Evolutionary conservation across 2,329 filamentous ascomycete genomes (phyloP), one percentile per base, ranked within the genome.

Genomic region (Colletotrichum limetticola): DNA sequence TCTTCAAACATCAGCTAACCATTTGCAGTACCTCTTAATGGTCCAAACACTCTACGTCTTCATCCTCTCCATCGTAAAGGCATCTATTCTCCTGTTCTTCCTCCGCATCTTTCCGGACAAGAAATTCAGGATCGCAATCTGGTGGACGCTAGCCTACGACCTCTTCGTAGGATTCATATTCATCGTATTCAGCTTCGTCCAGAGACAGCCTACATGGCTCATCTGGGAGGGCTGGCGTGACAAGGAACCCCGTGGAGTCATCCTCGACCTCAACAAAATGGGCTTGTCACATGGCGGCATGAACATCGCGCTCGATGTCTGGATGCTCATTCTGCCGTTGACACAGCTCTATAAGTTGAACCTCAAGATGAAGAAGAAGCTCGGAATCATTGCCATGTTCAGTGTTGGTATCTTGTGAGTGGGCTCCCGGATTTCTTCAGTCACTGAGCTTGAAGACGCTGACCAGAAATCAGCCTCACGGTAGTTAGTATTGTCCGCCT

Each of bases 281-380:
- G 79, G 78, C 24, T 87, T 85, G 78, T 76, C 82, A n/a, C 80
- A 80, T 62, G 82, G 85, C 1, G 80, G 76, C 1, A 80, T 86
- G 67, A 86, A 85, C 68, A 87, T 87, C 42, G 72, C 81, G 1
- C 82, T 85, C 35, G 86, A 88, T 74, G 19, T 86, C 5, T 76
- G 82, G 59, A 84, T 86, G 60, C 80, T 87, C 26, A 78, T 79
- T 0, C 75, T 87, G 3, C 85, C 86, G 0, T 78, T 87, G 16
- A 78, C 79, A 2, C 79, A 82, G 22, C 63, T 85, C 2, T 66
- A 78, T 5, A 68, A 76, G 2, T 75, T 84, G 28, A 75, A 79
- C 5, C 69, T 84, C 30, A 78, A 78, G 42, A 77, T 76, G 66
- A 80, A 79, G 73, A 84, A 83, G 77, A 85, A 83, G 74, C 42